Conservation (phyloP, 2,329 filamentous ascomycete genomes). For the Hortaea werneckii region DNA sequence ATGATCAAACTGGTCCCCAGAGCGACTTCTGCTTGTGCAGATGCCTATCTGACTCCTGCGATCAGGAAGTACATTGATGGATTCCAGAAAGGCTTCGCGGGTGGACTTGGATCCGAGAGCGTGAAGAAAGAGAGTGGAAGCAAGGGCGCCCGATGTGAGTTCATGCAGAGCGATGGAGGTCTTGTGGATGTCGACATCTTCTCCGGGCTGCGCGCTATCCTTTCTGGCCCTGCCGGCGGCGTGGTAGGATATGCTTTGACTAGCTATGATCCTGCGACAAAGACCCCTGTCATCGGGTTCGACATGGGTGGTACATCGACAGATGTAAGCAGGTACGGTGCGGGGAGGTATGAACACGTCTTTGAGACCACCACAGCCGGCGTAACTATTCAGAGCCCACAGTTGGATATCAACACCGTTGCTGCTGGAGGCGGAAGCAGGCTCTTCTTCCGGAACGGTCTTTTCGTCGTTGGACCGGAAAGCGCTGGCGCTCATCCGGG, state of each 20-base stretch:
- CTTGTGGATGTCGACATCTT: conserved; percentile 67
- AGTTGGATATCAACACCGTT: conserved; percentile 90
- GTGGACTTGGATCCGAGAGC: conserved; percentile 65
- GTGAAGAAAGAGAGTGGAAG: conserved; percentile 55
- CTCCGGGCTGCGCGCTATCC: conserved; percentile 71
- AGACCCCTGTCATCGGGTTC: conserved; percentile 81
- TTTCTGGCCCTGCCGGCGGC: conserved; percentile 85
- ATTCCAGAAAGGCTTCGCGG: conserved; percentile 71
- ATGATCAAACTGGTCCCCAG: conserved; percentile 76
- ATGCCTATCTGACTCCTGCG: conserved; percentile 69
- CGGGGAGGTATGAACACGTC: conserved; percentile 81
- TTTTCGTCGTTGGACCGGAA: conserved; percentile 85
- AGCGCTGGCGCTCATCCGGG: conserved; percentile 83
- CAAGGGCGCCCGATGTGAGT: conserved; percentile 75
- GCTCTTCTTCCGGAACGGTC: conserved; percentile 77
- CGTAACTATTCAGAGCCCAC: conserved; percentile 86
- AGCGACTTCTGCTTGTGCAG: conserved; percentile 66
- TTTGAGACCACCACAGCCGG: conserved; percentile 91
- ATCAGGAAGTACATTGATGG: conserved; percentile 69
- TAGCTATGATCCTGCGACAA: conserved; percentile 73
- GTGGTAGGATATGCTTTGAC: conserved; percentile 90
- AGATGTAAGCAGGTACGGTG: conserved; percentile 71
- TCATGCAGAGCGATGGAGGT: conserved; percentile 82
- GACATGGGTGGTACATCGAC: conserved; percentile 94
- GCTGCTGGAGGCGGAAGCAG: conserved; percentile 79